Conservation (phyloP, 2,329 filamentous ascomycete genomes). For the Lasiodiplodia hormozganensis region DNA sequence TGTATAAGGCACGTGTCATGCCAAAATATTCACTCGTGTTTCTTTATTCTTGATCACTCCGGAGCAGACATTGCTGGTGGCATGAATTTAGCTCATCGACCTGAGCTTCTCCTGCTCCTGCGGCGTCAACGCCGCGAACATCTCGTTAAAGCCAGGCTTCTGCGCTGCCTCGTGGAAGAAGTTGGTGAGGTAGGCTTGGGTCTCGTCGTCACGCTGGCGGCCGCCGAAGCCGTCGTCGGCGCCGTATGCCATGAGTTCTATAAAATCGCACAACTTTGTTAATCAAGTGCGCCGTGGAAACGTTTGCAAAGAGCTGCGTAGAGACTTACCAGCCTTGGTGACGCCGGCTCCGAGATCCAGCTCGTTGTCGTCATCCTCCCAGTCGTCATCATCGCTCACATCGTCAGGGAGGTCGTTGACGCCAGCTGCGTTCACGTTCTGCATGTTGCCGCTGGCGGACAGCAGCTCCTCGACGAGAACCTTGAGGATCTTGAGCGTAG, state of each 20-base stretch:
- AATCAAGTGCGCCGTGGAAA: slow-evolving; percentile 12
- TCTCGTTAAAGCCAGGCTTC: slow-evolving; percentile 61
- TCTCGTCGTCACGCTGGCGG: slow-evolving; percentile 86
- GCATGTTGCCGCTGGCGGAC: slow-evolving; percentile 65
- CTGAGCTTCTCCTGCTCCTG: slow-evolving; percentile 62
- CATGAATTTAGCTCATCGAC: slow-evolving; percentile 34
- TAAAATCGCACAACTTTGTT: neutral
- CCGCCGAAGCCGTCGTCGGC: slow-evolving; percentile 55
- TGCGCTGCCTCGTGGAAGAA: slow-evolving; percentile 72
- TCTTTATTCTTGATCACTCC: neutral
- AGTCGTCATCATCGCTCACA: slow-evolving; percentile 76
- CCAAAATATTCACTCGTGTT: neutral
- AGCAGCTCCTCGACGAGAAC: slow-evolving; percentile 91
- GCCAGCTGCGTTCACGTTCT: slow-evolving; percentile 59
- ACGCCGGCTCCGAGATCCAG: slow-evolving; percentile 70
- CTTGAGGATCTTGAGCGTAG: slow-evolving; percentile 94
- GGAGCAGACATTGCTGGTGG: neutral
- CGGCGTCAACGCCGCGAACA: slow-evolving; percentile 61
- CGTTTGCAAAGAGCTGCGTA: slow-evolving; percentile 28
- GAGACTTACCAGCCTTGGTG: slow-evolving; percentile 48
- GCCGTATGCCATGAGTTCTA: slow-evolving; percentile 79
- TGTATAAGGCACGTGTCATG: neutral
- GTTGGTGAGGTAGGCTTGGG: slow-evolving; percentile 79
- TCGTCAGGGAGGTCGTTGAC: slow-evolving; percentile 70
- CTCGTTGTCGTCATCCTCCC: slow-evolving; percentile 83